Base-by-base conservation (phyloP, 805 yeast genomes). In the Candida multigemmis region DNA sequence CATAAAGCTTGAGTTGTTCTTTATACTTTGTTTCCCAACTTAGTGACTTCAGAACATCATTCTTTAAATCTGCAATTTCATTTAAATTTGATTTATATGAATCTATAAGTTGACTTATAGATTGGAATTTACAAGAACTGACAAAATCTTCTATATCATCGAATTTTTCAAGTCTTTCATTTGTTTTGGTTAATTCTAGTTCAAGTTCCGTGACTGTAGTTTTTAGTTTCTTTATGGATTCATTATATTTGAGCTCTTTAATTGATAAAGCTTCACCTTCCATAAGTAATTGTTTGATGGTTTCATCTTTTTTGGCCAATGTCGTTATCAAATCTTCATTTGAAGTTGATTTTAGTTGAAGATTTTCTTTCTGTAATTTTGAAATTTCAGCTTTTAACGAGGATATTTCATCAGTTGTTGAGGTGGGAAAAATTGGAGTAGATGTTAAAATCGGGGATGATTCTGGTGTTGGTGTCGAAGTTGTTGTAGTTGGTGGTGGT, bases 261-360 rank as follows among this genome's bases (percentile, higher is more conserved):
- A 67, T 65, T 0, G 91, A 74, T 20, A 85, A 52, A 14, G 68
- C 71, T 35, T 79, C 77, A 4, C 94, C 94, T 50, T 86, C 95
- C 29, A 69, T 73, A 44, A 81, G 45, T 16, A 87, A 54, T 31
- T 77, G 75, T 11, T 70, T 67, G 14, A 87, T 74, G 16, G 74
- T 69, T 8, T 60, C 66, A 27, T 86, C 83, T 57, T 59, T 77
- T 40, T 50, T 71, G 41, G 36, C 53, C 24, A 50, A 49, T 30
- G n/a, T n/a, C n/a, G n/a, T n/a, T n/a, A n/a, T n/a, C n/a, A n/a
- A n/a, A n/a, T n/a, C n/a, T n/a, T n/a, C n/a, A n/a, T n/a, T n/a
- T n/a, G n/a, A n/a, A n/a, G n/a, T n/a, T n/a, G n/a, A n/a, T n/a
- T n/a, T n/a, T n/a, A 28, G 20, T 13, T 13, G 22, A 9, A 9